A percentile compares a stretch with the other conserved stretches of the same genome.
These are phyloP conservation scores for Grosmannia serpens DNA, from an alignment of 2,329 filamentous ascomycete genomes.

Conservation along the genomic window DNA sequence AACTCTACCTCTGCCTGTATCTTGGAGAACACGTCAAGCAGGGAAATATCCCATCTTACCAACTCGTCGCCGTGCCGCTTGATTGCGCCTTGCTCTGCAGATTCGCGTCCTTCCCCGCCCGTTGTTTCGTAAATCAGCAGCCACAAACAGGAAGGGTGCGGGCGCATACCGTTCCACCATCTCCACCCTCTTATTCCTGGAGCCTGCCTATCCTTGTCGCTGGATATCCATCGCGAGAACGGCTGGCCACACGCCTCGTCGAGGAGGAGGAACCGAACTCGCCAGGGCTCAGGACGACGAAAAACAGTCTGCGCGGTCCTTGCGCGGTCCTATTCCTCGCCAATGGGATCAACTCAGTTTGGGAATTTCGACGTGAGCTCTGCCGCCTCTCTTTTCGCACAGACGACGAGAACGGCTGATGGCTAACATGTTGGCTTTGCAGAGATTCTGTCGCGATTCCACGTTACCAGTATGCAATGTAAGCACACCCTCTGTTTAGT, in stretches of 20 bases:
- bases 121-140: background rate
- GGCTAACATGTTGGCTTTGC: conserved; percentile 2
- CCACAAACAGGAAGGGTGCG: background rate
- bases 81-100: background rate
- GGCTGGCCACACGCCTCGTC: background rate
- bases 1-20: background rate
- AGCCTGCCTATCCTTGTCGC: background rate
- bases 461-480: conserved; percentile 80
- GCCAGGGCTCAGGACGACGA: background rate
- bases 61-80: background rate
- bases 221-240: background rate
- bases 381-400: background rate
- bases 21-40: background rate
- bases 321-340: conserved; percentile 12
- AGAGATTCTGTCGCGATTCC: conserved; percentile 77
- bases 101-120: background rate
- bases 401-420: background rate
- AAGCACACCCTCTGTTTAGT: conserved; percentile 21
- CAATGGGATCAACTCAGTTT: conserved; percentile 50
- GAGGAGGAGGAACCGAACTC: background rate
- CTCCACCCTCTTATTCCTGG: background rate
- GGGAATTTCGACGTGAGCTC: conserved; percentile 46
- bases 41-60: background rate
- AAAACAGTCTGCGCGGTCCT: background rate
- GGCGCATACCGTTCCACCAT: background rate